Evolutionary conservation across 768 basidiomycete genomes (phyloP), one percentile per base, ranked within the genome.

Genomic region (Amylocystis lapponica): DNA sequence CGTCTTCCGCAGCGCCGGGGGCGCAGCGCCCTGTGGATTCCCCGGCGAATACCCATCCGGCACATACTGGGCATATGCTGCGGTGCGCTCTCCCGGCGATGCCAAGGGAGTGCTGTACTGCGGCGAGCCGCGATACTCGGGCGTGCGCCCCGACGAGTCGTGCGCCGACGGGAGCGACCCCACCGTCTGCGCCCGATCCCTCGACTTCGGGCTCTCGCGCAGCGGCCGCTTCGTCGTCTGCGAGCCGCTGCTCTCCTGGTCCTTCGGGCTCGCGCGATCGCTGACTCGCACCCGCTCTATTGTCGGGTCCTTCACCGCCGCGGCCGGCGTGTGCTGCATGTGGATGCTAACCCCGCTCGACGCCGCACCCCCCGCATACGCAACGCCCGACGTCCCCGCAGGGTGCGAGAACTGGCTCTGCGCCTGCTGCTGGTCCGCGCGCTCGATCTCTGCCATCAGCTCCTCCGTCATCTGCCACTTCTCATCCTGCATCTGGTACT

Each of bases 391-490:
- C 42, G 64, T 65, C n/a, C 59, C 60, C 13, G 49, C 63, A 51
- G 55, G 58, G 54, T 53, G 63, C 54, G 49, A 39, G 22, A 45
- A 64, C 50, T 73, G 71, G 29, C 66, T 67, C 55, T 77, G 74
- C 9, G 72, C 61, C 55, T 79, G 79, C 43, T 80, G 76, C 48
- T 76, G 62, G 60, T 84, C 80, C n/a, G 78, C 79, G 32, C 77
- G 74, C 55, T 86, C 84, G 48, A 85, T 81, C 49, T 85, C 81
- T 25, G 78, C 79, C 61, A 85, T 66, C 22, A 85, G 68, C 49
- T 85, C 79, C 27, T 78, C 76, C 0, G 83, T 83, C 70, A 86
- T 75, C 38, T 81, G 73, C 72, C 78, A 83, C 30, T 70, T 70
- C 31, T 78, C 78, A 27, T 79, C 78, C 54, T 74, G 54, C 10